Conservation (phyloP, 208 protist species). For the Spongospora subterranea region DNA sequence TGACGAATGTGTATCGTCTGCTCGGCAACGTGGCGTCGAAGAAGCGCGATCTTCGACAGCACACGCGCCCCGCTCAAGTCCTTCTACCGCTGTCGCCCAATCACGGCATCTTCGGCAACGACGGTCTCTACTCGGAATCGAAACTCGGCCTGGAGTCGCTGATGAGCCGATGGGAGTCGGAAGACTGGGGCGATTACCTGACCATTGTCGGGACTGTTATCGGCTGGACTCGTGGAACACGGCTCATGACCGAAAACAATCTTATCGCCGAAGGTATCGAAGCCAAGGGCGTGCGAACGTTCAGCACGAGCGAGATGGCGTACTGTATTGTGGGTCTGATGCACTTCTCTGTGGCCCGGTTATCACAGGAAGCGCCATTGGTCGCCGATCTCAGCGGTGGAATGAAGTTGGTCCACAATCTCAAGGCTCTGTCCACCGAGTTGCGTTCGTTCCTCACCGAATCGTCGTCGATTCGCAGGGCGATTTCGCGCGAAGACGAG, state of each 20-base stretch:
- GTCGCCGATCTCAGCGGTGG: slow-evolving; percentile 79
- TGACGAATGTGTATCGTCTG: slow-evolving; percentile 78
- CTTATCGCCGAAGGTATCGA: slow-evolving; percentile 75
- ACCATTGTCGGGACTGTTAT: slow-evolving; percentile 77
- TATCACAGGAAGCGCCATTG: slow-evolving; percentile 72
- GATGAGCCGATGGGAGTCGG: slow-evolving; percentile 76
- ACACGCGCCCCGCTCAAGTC: slow-evolving; percentile 1
- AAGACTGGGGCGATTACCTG: slow-evolving; percentile 77
- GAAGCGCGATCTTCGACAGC: slow-evolving; percentile 61
- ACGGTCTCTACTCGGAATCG: slow-evolving; percentile 80
- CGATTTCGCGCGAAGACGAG: slow-evolving; percentile 64
- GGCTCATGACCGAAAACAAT: slow-evolving; percentile 79
- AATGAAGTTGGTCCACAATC: slow-evolving; percentile 67
- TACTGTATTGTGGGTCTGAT: slow-evolving; percentile 76
- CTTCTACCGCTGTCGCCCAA: slow-evolving; percentile 78
- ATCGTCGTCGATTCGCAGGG: slow-evolving; percentile 58
- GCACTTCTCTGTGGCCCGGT: slow-evolving; percentile 65
- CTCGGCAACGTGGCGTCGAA: slow-evolving; percentile 74
- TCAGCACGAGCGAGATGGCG: slow-evolving; percentile 77
- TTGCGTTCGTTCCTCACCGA: background rate
- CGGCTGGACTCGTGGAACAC: slow-evolving; percentile 81
- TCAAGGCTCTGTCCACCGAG: slow-evolving; percentile 60
- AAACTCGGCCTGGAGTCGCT: slow-evolving; percentile 79
- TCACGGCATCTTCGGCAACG: slow-evolving; percentile 78
- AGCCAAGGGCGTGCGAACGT: slow-evolving; percentile 75